Conservation (phyloP, 2,329 filamentous ascomycete species). For the Monosporascus sp. region DNA sequence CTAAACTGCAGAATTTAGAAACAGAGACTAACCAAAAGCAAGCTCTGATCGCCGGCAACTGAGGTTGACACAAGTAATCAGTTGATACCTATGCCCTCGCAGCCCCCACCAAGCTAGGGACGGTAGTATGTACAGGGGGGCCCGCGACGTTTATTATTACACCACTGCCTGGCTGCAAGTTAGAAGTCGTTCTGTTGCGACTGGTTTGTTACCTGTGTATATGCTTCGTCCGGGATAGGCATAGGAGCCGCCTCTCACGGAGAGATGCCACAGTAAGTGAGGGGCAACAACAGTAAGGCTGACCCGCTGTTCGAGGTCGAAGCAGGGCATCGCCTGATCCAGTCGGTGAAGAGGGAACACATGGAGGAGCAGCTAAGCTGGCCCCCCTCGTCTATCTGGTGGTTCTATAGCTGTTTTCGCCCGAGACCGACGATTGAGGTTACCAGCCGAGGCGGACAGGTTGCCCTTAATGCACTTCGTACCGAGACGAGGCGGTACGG, state of each 20-base stretch:
- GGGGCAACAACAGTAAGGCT: slow-evolving; percentile 1
- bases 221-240: background rate
- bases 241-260: background rate
- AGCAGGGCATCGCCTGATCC: background rate
- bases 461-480: no score
- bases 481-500: no score
- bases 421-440: no score
- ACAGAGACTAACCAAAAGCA: background rate
- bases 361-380: background rate
- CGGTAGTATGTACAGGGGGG: no score
- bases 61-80: background rate
- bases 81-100: no score
- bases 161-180: no score
- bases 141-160: no score
- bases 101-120: background rate
- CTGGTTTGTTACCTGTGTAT: background rate
- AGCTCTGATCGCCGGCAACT: background rate
- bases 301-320: background rate
- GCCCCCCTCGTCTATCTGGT: no score
- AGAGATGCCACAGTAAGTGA: background rate
- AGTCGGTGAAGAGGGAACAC: background rate
- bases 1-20: background rate
- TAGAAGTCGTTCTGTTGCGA: no score
- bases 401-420: no score
- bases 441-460: no score